Percentiles rank a stretch among this genome's conserved stretches.
Conservation (phyloP, 1,284 basidiomycete species). For the Ustilago esculenta region DNA sequence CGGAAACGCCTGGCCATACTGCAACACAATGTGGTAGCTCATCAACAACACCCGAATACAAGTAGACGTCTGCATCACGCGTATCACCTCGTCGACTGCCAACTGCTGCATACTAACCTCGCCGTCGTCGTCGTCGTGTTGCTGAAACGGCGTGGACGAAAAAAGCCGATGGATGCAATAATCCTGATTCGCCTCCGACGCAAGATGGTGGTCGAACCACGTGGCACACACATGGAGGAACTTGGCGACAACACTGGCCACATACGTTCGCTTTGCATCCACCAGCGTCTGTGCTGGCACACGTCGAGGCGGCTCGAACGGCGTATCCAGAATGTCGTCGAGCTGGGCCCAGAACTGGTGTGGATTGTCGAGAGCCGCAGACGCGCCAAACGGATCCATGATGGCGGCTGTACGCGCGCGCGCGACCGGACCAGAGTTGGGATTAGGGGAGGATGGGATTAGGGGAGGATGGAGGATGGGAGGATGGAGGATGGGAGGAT, state of each 20-base stretch:
- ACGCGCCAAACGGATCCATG: slow-evolving; percentile 58
- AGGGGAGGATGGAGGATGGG: too few relatives aligned
- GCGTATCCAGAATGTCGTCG: slow-evolving; percentile 54
- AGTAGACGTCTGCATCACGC: slow-evolving; percentile 69
- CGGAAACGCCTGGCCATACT: slow-evolving; percentile 72
- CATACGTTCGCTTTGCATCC: slow-evolving; percentile 37
- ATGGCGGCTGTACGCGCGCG: too few relatives aligned
- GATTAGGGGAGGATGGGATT: too few relatives aligned
- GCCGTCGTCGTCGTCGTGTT: not conserved
- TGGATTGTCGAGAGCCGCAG: slow-evolving; percentile 45
- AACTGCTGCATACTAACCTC: slow-evolving; percentile 40
- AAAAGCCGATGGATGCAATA: slow-evolving; percentile 53
- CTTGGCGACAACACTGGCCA: slow-evolving; percentile 31
- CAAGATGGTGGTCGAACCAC: slow-evolving; percentile 46
- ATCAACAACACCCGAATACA: slow-evolving; percentile 86
- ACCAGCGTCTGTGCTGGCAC: slow-evolving; percentile 4
- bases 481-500: too few relatives aligned
- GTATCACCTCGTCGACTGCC: slow-evolving; percentile 41
- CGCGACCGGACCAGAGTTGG: too few relatives aligned
- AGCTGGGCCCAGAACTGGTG: slow-evolving; percentile 58
- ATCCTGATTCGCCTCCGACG: slow-evolving; percentile 44
- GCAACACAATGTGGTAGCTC: slow-evolving; percentile 79
- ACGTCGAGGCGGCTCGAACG: slow-evolving; percentile 17
- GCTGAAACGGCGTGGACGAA: slow-evolving; percentile 33
- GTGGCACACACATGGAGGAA: slow-evolving; percentile 56